Evolutionary conservation across 2,329 filamentous ascomycete genomes (phyloP), one percentile per base, ranked within the genome.

Genomic region (Sphaerulina vaccinii): DNA sequence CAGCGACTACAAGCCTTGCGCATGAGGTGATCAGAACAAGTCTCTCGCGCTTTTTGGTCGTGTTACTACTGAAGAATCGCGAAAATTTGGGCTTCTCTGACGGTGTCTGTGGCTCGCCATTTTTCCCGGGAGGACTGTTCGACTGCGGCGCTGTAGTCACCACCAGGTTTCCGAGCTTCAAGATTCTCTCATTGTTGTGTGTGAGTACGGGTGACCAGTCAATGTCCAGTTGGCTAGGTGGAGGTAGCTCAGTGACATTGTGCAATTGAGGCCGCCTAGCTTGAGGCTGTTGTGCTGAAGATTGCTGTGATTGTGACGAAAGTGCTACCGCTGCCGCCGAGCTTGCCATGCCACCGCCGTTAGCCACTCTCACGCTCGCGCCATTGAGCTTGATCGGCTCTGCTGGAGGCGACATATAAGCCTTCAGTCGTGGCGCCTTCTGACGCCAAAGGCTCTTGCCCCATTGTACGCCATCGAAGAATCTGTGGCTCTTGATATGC

Each of bases 201-300:
- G 88, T 96, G 49, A 99, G 76, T 3, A 99, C 91, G 1, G 93
- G 93, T 0, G 92, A 96, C 93, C 93, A 99, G 71, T 99, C 93
- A 51, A 99, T 95, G 66, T 99, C 93, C 21, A 99, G 77, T 69
- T 97, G 93, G 44, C 88, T 96, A 0, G 93, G 93, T n/a, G 93
- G 92, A 13, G 93, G 90, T 8, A 99, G 79, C 70, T 99, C 93
- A 1, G 93, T 97, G 55, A 99, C 95, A 54, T 96, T 84, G 55
- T 90, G 80, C 1, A 88, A 80, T 24, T 90, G 87, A 8, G 82
- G 79, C 49, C 90, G 64, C 48, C 59, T 49, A 41, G 50, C 42
- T 46, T 13, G 58, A 13, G 40, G 32, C 42, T 54, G 51, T 35
- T 36, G 37, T 21, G 42, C 15, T 16, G 38, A 7, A 13, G 35